A percentile compares a stretch with the other conserved stretches of the same genome.
These are phyloP conservation scores for Cystofilobasidium bisporidii DNA, from an alignment of 768 basidiomycete genomes.

Conservation along the genomic window DNA sequence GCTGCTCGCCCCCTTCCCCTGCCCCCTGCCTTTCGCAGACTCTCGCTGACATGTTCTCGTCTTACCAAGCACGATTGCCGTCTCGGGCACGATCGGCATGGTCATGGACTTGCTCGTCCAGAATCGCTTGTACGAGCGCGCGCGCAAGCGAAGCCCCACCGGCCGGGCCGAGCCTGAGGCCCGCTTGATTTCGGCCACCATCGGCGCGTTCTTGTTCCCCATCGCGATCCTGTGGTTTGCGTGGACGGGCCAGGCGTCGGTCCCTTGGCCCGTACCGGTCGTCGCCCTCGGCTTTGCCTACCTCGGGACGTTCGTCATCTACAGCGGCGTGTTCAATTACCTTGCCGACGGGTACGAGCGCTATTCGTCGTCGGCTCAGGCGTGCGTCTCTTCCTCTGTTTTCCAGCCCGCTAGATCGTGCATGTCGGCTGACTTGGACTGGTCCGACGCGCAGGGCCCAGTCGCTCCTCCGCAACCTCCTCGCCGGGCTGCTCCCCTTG, in stretches of 20 bases:
- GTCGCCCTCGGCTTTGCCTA: constrained; percentile 32
- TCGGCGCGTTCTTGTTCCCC: constrained; percentile 35
- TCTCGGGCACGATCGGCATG: constrained; percentile 35
- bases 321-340: constrained; percentile 34
- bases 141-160: constrained; percentile 28
- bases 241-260: constrained; percentile 34
- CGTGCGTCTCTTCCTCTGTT: constrained; percentile 29
- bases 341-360: constrained; percentile 33
- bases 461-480: constrained; percentile 30
- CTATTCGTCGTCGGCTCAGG: constrained; percentile 37
- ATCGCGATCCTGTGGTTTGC: constrained; percentile 32
- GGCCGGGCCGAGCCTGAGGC: constrained; percentile 38
- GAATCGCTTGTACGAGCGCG: constrained; percentile 32
- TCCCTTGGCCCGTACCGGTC: constrained; percentile 33
- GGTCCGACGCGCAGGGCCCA: constrained; percentile 2
- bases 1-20: too few relatives aligned
- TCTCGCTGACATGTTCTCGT: too few relatives aligned
- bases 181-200: constrained; percentile 33
- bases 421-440: too few relatives aligned
- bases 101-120: constrained; percentile 32
- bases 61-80: constrained; percentile 32
- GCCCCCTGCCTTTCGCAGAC: too few relatives aligned
- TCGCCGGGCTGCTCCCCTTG: constrained; percentile 33
- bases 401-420: too few relatives aligned
- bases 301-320: constrained; percentile 35